Evolutionary conservation across 345 rosid genomes (phyloP), one percentile per base, ranked within the genome.

Genomic region (Rhodamnia argentea): DNA sequence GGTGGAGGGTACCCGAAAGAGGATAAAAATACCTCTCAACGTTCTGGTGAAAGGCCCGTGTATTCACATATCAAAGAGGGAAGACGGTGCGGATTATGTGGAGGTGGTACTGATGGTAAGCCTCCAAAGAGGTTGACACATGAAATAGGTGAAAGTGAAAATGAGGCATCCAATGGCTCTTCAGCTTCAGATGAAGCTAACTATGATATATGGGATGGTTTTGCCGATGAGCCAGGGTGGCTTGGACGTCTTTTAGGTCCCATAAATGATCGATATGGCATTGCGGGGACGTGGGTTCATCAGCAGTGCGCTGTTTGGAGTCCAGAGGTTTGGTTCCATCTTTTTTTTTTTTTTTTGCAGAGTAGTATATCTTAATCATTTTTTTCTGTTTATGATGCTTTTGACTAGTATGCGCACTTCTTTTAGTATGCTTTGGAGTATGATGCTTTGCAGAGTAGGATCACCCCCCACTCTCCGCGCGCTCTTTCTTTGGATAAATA

Each of bases 221-320:
- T 97, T 88, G 96, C 96, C 76, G 95, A 97, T 85, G 99, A 94
- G 85, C 93, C 99, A 83, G 96, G 95, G 54, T 97, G 99, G 99
- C 97, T 97, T 88, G 99, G 98, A 85, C 96, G 94, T 84, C 93
- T 96, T 27, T 90, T 97, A 92, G 99, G 99, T 83, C 98, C 99
- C 83, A 89, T 96, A 89, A 96, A 96, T 84, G 99, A 97, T 87
- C 98, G 98, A 22, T 90, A 95, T 91, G 99, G 99, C 85, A 96
- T 97, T 90, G 96, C 99, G 90, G 94, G 98, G 90, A 97, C 94
- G 59, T 97, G 99, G 99, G 99, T 96, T 92, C 99, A 96, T 92
- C 99, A 95, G 91, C 92, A 94, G 64, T 97, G 99, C 87, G 98
- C 99, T 27, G 98, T 97, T 52, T 97, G 98, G 98, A 97, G 99